phyloP scores from a whole-genome alignment of 768 basidiomycete species.

The Tricholoma bakamatsutake region DNA sequence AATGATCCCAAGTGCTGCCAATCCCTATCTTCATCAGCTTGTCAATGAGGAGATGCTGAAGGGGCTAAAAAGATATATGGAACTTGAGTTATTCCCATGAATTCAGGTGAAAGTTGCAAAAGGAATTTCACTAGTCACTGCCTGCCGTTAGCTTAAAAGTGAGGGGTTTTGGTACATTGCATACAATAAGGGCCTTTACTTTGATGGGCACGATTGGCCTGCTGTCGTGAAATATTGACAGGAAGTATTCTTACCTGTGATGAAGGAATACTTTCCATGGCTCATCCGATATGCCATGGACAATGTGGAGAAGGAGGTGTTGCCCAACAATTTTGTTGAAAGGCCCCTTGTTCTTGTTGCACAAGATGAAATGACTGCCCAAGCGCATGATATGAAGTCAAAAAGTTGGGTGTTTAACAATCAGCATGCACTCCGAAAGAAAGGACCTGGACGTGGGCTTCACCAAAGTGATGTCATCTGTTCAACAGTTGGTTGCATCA shows the following conservation, averaged over 20 bases:
- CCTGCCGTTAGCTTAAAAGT: neutral
- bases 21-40: neutral
- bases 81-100: no score
- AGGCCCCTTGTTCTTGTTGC: conserved; percentile 22
- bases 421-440: conserved; percentile 29
- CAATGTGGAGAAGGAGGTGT: conserved; percentile 12
- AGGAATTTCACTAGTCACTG: neutral
- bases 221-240: neutral
- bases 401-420: conserved; percentile 29
- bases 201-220: neutral
- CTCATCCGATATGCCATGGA: conserved; percentile 18
- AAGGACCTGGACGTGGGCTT: conserved; percentile 29
- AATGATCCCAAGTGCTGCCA: neutral
- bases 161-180: no score
- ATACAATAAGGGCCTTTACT: no score
- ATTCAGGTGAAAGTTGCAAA: neutral
- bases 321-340: conserved; percentile 12
- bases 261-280: neutral
- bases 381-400: conserved; percentile 28
- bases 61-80: neutral
- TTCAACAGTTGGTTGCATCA: conserved; percentile 24
- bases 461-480: conserved; percentile 33
- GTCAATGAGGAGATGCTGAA: neutral
- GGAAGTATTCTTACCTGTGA: no score
- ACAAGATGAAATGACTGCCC: conserved; percentile 36